Evolutionary conservation across 2,329 filamentous ascomycete species (phyloP), one percentile per base, ranked within the genome.

Genomic region (Lachnellula arida): DNA sequence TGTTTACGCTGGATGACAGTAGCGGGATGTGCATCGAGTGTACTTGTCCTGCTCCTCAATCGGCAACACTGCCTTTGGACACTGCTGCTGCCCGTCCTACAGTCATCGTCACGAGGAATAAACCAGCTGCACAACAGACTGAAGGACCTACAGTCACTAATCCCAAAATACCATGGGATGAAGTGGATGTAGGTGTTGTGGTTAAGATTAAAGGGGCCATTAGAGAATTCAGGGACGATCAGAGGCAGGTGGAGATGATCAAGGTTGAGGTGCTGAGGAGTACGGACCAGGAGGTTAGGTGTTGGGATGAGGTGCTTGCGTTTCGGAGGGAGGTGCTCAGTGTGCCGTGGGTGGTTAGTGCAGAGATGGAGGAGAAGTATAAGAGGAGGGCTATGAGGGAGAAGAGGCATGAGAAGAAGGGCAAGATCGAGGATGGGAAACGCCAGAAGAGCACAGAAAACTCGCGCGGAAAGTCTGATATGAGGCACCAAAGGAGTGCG

Each of bases 1-100:
- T 81, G 42, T 84, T 79, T 63, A 84, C 78, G 2, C 69, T 88
- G n/a, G 85, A 88, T 63, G 85, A 88, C 68, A 81, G 84, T 67
- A 85, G 81, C 60, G 84, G 84, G 14, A 71, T 70, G 23, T 83
- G 78, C 55, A 79, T 87, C 22, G 79, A 86, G 53, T 69, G 67
- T 49, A 65, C 59, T 6, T 68, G 62, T 53, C 64, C 65, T 15
- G 23, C 50, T 11, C 47, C 43, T 34, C 14, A 34, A 28, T 15
- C 35, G 23, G n/a, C 22, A 17, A 34, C 23, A n/a, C 3, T 49
- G 15, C 3, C 43, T n/a, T 2, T 11, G 4, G 40, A 6, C 8
- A 23, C 25, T 7, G 44, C 40, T 11, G 5, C 19, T 1, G 14
- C 22, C 8, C 39, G n/a, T 39, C 17, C 22, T 34, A 37, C 42